Base-by-base conservation (phyloP, 768 basidiomycete species). In the Sporobolomyces pararoseus region DNA sequence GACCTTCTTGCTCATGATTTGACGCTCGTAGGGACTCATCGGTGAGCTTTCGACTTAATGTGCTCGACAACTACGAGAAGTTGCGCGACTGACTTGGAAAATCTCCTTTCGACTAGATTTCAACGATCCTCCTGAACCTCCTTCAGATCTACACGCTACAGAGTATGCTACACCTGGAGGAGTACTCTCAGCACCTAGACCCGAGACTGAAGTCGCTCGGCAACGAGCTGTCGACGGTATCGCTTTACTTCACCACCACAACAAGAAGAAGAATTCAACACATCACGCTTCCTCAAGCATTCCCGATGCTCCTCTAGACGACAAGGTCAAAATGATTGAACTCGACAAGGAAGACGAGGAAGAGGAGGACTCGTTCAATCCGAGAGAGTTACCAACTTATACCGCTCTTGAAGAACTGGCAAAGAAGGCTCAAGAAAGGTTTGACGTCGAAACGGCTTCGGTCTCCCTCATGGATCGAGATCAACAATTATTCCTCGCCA, bases 151-250 rank as follows among this genome's bases (percentile, higher is more conserved):
- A 2, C 27, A 58, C n/a, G n/a, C 65, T 1, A 51, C 51, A 32
- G 68, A 63, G 21, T 34, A 42, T 5, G 51, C 37, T 1, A 64
- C 72, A 1, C 7, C 31, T 0, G 51, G 67, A 17, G 72, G 72
- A 19, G 51, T 66, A 23, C 57, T 66, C 39, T 39, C 59, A 0
- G 68, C 72, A 0, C 72, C 72, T 4, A 7, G 46, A 9, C 72
- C 72, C 0, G 35, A 34, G 9, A 65, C 58, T 60, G 72, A 73
- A 25, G 17, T n/a, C 3, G 27, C 42, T 7, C 68, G 72, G 0
- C 72, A 73, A 21, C 68, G 72, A 2, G 65, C 72, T 1, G 68
- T 73, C 37, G 72, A 73, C 58, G 32, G 37, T 21, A 52, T 72
- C 63, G 52, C 65, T 1, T 23, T 60, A 2, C 35, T 59, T 2